Base-by-base conservation (phyloP, 495 filamentous ascomycete genomes). In the Viridothelium virens region DNA sequence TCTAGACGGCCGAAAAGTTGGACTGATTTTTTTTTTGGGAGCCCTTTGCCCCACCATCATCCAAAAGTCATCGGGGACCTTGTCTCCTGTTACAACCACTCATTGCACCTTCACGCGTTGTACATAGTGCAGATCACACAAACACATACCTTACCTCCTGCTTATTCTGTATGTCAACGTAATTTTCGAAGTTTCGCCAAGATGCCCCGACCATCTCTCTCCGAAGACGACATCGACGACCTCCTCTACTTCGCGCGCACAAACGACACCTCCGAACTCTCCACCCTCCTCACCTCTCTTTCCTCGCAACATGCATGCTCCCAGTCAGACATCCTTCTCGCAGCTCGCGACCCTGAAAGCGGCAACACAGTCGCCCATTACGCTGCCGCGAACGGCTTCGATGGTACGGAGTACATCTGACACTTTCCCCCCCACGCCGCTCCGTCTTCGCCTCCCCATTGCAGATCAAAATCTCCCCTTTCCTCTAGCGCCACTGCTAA, bases 281-380 rank as follows among this genome's bases (percentile, higher is more conserved):
- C 79, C n/a, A 73, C 77, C 11, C 80, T 84, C 70, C 77, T 92
- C 65, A 72, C 82, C 10, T 79, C 78, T 36, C 76, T 93, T 14
- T 78, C 83, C 50, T 74, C 77, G 36, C 81, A 86, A 65, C 82
- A 89, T 69, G 73, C 74, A 68, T 74, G 77, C 61, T 70, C 83
- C 12, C 75, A 80, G 3, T 74, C 80, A 25, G 79, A 84, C 38
- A 80, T 96, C 63, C 73, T 96, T 36, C 70, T 78, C 38, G 82
- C 83, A 38, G 86, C 88, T 11, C 83, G 83, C 65, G 91, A 96
- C 69, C 81, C 85, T 34, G 80, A 85, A 38, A 88, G 85, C 65
- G 86, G 87, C 34, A 95, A 91, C 69, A 79, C 81, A 39, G 81
- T 89, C 18, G 77, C 96, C 71, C 93, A 97, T 78, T 96, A 91